A percentile compares a stretch with the other conserved stretches of the same genome.
phyloP scores from a whole-genome alignment of 2,329 filamentous ascomycete species.

The Aspergillus sclerotialis region DNA sequence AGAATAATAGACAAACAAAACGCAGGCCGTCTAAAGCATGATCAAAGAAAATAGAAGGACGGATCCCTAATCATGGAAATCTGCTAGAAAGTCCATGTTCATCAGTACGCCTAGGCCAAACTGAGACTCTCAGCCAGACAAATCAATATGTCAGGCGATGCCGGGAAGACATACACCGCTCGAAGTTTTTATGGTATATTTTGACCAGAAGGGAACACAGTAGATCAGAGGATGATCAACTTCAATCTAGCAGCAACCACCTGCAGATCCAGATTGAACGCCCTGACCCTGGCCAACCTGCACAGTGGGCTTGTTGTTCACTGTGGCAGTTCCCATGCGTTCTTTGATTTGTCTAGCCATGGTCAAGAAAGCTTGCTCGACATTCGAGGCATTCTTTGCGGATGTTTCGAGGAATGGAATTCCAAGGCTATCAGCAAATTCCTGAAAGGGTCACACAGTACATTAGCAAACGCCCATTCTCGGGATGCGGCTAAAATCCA shows the following conservation, averaged over 20 bases:
- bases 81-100: too few species aligned
- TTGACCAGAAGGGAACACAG: constrained; percentile 16
- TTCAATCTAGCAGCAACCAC: constrained; percentile 76
- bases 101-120: too few species aligned
- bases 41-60: constrained; percentile 17
- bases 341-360: constrained; percentile 99
- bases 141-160: too few species aligned
- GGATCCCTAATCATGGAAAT: constrained; percentile 8
- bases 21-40: constrained; percentile 28
- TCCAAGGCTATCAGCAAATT: constrained; percentile 96
- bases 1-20: constrained; percentile 15
- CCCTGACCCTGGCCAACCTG: constrained; percentile 93
- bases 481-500: constrained; percentile 2
- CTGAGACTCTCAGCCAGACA: too few species aligned
- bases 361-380: constrained; percentile 98
- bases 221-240: constrained; percentile 16
- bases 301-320: constrained; percentile 98
- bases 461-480: constrained; percentile 4
- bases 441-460: constrained; percentile 47
- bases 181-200: too few species aligned
- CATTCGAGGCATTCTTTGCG: constrained; percentile 98
- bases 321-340: constrained; percentile 93
- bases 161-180: too few species aligned
- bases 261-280: constrained; percentile 77
- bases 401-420: constrained; percentile 99